phyloP scores from a whole-genome alignment of 495 filamentous ascomycete species.

The Aspergillus kassunensis region DNA sequence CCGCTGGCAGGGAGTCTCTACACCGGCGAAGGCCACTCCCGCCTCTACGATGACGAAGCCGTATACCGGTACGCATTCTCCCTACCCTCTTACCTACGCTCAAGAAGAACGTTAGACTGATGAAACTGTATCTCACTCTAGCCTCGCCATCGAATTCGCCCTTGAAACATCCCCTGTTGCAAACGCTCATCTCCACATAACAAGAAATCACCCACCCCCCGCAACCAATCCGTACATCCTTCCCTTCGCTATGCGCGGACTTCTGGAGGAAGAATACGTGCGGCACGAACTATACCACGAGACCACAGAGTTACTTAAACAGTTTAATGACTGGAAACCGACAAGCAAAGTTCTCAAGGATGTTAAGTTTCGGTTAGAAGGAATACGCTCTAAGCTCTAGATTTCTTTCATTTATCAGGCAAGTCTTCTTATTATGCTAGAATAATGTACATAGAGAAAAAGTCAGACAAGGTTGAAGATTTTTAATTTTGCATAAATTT shows the following conservation, averaged over 20 bases:
- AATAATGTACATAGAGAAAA: background rate
- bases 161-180: conserved; percentile 72
- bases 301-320: conserved; percentile 70
- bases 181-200: conserved; percentile 46
- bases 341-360: conserved; percentile 85
- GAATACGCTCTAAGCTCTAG: conserved; percentile 80
- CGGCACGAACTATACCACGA: conserved; percentile 72
- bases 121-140: conserved; percentile 28
- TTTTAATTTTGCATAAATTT: background rate
- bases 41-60: conserved; percentile 84
- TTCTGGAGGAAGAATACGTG: conserved; percentile 90
- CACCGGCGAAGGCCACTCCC: conserved; percentile 86
- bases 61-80: conserved; percentile 69
- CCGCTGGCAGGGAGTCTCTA: conserved; percentile 91
- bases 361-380: conserved; percentile 93
- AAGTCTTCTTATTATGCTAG: too few species aligned
- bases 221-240: conserved; percentile 79
- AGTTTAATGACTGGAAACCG: conserved; percentile 95
- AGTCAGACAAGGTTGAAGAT: background rate
- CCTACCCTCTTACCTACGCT: background rate
- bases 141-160: conserved; percentile 77
- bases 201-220: conserved; percentile 48
- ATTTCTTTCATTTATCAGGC: too few species aligned
- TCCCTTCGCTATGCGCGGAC: conserved; percentile 88
- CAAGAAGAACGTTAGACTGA: background rate